Evolutionary conservation across 140 eudicot genomes (phyloP).

Genomic region (Stevia rebaudiana): DNA sequence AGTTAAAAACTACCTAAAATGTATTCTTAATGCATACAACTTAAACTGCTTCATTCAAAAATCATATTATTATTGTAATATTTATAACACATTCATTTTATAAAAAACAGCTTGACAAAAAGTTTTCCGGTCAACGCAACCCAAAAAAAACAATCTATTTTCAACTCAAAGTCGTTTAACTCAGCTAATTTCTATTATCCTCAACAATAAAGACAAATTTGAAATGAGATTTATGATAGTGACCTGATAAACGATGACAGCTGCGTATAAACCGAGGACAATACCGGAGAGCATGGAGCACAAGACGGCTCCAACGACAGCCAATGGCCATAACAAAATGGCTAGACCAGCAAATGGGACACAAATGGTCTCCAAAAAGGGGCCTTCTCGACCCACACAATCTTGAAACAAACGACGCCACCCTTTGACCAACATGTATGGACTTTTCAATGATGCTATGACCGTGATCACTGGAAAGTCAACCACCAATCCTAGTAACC

Average conservation of each 20-base stretch:
- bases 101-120: neutral
- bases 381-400: conserved; percentile 92
- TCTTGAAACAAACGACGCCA: conserved; percentile 91
- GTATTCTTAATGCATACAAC: neutral
- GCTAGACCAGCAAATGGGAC: conserved; percentile 97
- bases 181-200: neutral
- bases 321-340: conserved; percentile 90
- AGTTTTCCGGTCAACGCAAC: neutral
- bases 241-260: conserved; percentile 82
- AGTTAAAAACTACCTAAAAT: neutral
- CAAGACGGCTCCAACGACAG: conserved; percentile 77
- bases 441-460: conserved; percentile 64
- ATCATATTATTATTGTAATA: neutral
- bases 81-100: neutral
- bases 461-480: conserved; percentile 68
- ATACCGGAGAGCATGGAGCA: conserved; percentile 69
- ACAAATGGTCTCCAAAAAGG: conserved; percentile 88
- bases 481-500: conserved; percentile 50
- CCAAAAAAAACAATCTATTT: neutral
- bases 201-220: conserved; percentile 16
- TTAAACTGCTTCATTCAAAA: no score
- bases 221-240: neutral
- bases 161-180: neutral
- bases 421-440: conserved; percentile 84
- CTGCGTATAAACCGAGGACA: conserved; percentile 71